Percentiles rank a stretch among this genome's conserved stretches.
phyloP scores from a whole-genome alignment of 148 eudicot species.

The Rhododendron griersonianum region DNA sequence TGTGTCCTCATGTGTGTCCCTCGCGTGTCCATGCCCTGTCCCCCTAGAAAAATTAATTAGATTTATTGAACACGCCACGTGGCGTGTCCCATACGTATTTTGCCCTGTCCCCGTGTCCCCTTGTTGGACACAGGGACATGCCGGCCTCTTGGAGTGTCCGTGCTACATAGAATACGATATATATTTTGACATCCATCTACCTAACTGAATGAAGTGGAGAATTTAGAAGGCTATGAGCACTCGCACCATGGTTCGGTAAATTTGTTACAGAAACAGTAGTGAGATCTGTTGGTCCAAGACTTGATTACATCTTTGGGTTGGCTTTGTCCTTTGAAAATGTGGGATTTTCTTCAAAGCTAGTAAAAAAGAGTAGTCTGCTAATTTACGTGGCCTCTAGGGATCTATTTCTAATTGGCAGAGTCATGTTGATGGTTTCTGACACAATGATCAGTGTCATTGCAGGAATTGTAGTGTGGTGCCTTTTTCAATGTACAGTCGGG shows the following conservation, averaged over 20 bases:
- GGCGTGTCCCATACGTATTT: too few species aligned
- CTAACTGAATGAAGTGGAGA: background rate
- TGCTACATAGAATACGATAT: background rate
- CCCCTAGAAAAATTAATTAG: too few species aligned
- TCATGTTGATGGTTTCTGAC: background rate
- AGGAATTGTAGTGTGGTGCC: background rate
- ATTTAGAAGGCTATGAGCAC: background rate
- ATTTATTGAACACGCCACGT: too few species aligned
- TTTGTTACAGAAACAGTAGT: background rate
- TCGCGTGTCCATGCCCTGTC: too few species aligned
- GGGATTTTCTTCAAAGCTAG: background rate
- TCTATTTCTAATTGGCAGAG: background rate
- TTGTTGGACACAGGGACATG: too few species aligned
- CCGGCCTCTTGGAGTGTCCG: too few species aligned
- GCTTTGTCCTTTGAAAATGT: background rate
- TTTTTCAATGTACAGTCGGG: background rate
- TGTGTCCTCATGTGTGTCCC: too few species aligned
- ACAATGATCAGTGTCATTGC: background rate
- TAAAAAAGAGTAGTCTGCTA: background rate
- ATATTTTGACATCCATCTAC: background rate
- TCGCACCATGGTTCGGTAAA: background rate
- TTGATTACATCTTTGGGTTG: background rate
- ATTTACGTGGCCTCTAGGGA: background rate
- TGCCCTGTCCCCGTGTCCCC: too few species aligned
- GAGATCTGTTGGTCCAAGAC: conserved; percentile 1